Evolutionary conservation across 2,329 filamentous ascomycete genomes (phyloP).

Genomic region (Sporothrix protearum): DNA sequence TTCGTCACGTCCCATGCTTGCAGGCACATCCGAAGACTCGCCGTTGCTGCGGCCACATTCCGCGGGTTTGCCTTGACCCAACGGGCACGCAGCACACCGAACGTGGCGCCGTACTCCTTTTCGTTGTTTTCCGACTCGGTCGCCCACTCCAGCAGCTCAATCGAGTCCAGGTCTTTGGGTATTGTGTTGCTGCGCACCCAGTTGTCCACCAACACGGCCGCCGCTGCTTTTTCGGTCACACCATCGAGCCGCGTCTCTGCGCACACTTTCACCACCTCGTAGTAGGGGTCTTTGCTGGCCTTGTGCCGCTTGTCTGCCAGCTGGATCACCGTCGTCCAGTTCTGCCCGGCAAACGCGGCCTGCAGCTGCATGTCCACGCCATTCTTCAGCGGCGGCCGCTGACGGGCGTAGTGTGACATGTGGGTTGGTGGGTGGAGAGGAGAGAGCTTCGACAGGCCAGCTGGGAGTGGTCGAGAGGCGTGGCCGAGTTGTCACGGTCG

Average conservation of each 20-base stretch:
- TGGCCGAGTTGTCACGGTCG: neutral
- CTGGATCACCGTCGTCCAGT: slow-evolving; percentile 51
- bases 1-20: slow-evolving; percentile 54
- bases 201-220: slow-evolving; percentile 44
- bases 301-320: slow-evolving; percentile 52
- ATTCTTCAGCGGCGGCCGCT: slow-evolving; percentile 44
- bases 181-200: slow-evolving; percentile 46
- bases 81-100: slow-evolving; percentile 49
- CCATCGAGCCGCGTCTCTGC: slow-evolving; percentile 54
- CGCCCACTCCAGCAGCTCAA: slow-evolving; percentile 56
- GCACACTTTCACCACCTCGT: slow-evolving; percentile 51
- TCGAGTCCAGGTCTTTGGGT: slow-evolving; percentile 48
- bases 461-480: neutral
- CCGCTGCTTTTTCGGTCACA: slow-evolving; percentile 44
- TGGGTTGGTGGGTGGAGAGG: slow-evolving; percentile 27
- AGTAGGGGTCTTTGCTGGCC: slow-evolving; percentile 53
- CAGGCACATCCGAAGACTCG: slow-evolving; percentile 53
- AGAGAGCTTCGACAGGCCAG: neutral
- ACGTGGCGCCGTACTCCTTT: slow-evolving; percentile 44
- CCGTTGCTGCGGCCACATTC: slow-evolving; percentile 37
- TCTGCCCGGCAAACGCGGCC: slow-evolving; percentile 52
- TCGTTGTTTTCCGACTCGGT: slow-evolving; percentile 34
- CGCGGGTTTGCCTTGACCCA: slow-evolving; percentile 54
- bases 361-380: slow-evolving; percentile 54
- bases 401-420: slow-evolving; percentile 28